Percentiles rank a stretch among this genome's conserved stretches.
Evolutionary conservation across 2,329 filamentous ascomycete species (phyloP).

Genomic region (Neoscytalidium dimidiatum): DNA sequence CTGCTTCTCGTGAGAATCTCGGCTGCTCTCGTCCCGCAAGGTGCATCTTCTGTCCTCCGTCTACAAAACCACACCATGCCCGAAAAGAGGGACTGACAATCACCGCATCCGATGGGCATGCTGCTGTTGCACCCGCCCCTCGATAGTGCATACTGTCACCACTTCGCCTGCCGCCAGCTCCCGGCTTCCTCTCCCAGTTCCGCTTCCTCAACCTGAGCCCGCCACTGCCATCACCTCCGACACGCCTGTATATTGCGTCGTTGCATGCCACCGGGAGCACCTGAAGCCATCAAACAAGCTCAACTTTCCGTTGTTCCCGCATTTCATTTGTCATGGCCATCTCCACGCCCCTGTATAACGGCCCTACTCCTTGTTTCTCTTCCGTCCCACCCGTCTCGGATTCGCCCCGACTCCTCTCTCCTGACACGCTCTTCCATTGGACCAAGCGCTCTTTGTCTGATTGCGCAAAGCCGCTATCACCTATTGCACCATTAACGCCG

Average conservation of each 20-base stretch:
- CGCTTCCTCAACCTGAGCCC: too few species aligned
- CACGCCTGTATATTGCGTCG: too few species aligned
- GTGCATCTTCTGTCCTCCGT: neutral
- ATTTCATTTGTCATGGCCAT: neutral
- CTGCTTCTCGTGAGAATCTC: neutral
- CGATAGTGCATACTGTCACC: neutral
- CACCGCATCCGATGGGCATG: neutral
- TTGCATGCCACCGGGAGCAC: neutral
- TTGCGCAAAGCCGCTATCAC: neutral
- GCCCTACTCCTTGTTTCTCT: neutral
- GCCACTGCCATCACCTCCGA: too few species aligned
- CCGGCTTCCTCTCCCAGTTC: too few species aligned
- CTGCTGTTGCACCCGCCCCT: neutral
- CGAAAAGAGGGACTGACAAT: neutral
- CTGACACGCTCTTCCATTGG: neutral
- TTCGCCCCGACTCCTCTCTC: neutral
- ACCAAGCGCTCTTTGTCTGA: neutral
- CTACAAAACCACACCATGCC: neutral
- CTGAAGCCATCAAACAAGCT: neutral
- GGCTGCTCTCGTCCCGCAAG: too few species aligned
- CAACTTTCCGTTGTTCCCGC: neutral
- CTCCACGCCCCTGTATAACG: neutral
- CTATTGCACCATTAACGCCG: neutral
- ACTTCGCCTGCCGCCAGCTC: too few species aligned
- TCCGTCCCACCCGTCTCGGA: neutral